These are phyloP conservation scores for Gloeophyllum trabeum DNA, from an alignment of 768 basidiomycete species.

Conservation along the genomic window DNA sequence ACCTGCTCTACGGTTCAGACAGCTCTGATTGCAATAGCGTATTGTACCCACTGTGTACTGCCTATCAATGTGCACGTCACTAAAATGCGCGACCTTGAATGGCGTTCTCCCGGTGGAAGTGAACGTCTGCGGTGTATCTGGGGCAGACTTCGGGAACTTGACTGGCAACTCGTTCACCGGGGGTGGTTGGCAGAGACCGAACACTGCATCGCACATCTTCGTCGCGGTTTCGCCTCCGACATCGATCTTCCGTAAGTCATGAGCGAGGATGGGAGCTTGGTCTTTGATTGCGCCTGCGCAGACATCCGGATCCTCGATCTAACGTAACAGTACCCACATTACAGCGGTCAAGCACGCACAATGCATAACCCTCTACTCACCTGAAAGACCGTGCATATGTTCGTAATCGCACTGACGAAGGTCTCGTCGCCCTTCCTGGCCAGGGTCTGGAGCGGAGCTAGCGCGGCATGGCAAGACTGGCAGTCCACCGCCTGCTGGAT, in stretches of 20 bases:
- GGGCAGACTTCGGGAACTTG: constrained; percentile 31
- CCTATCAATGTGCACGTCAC: constrained; percentile 53
- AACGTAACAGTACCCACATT: neutral
- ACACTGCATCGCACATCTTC: constrained; percentile 41
- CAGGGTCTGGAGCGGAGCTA: constrained; percentile 32
- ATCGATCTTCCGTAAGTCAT: constrained; percentile 38
- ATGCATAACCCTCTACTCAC: too few relatives aligned
- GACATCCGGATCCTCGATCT: constrained; percentile 44
- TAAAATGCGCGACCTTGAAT: constrained; percentile 49
- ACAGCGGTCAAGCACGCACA: neutral
- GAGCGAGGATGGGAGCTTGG: constrained; percentile 48
- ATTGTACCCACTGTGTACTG: constrained; percentile 37
- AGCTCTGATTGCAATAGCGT: too few relatives aligned
- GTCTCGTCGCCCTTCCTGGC: constrained; percentile 36
- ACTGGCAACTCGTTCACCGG: constrained; percentile 31
- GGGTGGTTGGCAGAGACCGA: constrained; percentile 19
- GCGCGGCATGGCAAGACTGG: constrained; percentile 36
- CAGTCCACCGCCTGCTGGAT: constrained; percentile 37
- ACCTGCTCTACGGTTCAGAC: constrained; percentile 19
- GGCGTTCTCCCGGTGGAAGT: constrained; percentile 27
- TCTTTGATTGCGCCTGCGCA: constrained; percentile 38
- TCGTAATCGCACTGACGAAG: constrained; percentile 30
- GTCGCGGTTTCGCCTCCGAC: constrained; percentile 34
- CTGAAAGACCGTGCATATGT: constrained; percentile 30
- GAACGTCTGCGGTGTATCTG: constrained; percentile 22